phyloP scores from a whole-genome alignment of 257 asterid species.

The Fraxinus excelsior region DNA sequence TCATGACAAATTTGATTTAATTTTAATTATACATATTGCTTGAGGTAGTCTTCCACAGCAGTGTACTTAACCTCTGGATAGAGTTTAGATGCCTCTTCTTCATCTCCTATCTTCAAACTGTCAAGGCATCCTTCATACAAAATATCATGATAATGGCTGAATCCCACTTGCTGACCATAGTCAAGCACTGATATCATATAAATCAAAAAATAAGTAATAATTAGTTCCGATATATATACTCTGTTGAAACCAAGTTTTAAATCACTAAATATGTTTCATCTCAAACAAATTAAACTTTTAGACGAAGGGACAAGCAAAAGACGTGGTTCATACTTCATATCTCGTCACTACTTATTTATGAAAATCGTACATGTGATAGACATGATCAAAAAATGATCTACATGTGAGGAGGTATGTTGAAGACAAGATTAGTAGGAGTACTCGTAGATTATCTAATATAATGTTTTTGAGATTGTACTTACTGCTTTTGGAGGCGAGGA shows the following conservation, averaged over 20 bases:
- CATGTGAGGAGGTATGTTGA: too few species aligned
- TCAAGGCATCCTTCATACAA: neutral
- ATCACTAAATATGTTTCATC: too few species aligned
- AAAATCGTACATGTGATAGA: too few species aligned
- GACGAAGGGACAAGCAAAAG: too few species aligned
- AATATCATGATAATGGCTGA: neutral
- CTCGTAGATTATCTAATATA: neutral
- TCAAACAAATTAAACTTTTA: too few species aligned
- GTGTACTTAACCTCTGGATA: neutral
- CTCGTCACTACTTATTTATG: too few species aligned
- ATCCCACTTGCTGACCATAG: neutral
- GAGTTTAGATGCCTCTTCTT: neutral
- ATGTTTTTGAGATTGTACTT: neutral
- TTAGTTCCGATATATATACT: too few species aligned
- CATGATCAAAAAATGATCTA: too few species aligned
- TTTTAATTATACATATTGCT: neutral
- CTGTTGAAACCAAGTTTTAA: too few species aligned
- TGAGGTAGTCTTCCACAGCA: neutral
- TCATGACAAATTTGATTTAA: neutral
- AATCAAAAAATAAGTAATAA: neutral
- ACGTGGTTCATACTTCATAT: too few species aligned
- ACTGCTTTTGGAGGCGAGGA: neutral
- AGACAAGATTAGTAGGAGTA: too few species aligned
- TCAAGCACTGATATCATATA: neutral
- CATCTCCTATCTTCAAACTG: neutral